Percentiles rank a stretch among this genome's conserved stretches.
These are phyloP conservation scores for Aristolochia contorta DNA, from an alignment of 164 flowering plant genomes.

Conservation along the genomic window DNA sequence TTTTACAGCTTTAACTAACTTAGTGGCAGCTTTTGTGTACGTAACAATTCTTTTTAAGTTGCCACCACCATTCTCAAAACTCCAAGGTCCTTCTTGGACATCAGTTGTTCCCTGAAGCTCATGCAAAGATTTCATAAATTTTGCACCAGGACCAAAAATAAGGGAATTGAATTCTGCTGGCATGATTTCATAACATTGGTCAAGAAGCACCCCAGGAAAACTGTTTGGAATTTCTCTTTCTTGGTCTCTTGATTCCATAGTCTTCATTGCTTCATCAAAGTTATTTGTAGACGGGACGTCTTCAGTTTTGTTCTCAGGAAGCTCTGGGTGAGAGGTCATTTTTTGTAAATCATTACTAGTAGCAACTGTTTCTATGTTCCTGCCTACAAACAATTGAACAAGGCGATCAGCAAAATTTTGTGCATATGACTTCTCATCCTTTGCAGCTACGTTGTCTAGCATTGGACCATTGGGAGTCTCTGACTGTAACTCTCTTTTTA, in stretches of 20 bases:
- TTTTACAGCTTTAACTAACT: constrained; percentile 67
- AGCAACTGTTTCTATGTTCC: constrained; percentile 29
- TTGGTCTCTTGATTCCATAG: constrained; percentile 46
- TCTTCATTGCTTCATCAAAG: constrained; percentile 59
- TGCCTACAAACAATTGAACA: constrained; percentile 50
- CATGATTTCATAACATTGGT: constrained; percentile 50
- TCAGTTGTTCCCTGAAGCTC: constrained; percentile 77
- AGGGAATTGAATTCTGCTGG: constrained; percentile 62
- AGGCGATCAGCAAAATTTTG: constrained; percentile 44
- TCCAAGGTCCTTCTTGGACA: constrained; percentile 60
- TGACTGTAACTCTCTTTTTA: constrained; percentile 25
- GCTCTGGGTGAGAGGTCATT: constrained; percentile 22
- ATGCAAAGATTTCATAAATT: constrained; percentile 36
- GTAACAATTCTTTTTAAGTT: constrained; percentile 54
- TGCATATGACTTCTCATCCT: constrained; percentile 41
- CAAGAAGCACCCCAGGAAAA: constrained; percentile 69
- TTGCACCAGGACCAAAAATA: constrained; percentile 64
- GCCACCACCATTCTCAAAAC: constrained; percentile 47
- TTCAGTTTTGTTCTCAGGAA: constrained; percentile 26
- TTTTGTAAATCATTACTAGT: constrained; percentile 28
- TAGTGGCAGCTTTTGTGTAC: constrained; percentile 61
- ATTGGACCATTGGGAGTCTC: constrained; percentile 18
- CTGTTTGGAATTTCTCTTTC: constrained; percentile 51
- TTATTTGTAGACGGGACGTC: constrained; percentile 33
- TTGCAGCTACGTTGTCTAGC: constrained; percentile 28